These are phyloP conservation scores for Quillaja saponaria DNA, from an alignment of 306 rosid genomes.

Conservation along the genomic window DNA sequence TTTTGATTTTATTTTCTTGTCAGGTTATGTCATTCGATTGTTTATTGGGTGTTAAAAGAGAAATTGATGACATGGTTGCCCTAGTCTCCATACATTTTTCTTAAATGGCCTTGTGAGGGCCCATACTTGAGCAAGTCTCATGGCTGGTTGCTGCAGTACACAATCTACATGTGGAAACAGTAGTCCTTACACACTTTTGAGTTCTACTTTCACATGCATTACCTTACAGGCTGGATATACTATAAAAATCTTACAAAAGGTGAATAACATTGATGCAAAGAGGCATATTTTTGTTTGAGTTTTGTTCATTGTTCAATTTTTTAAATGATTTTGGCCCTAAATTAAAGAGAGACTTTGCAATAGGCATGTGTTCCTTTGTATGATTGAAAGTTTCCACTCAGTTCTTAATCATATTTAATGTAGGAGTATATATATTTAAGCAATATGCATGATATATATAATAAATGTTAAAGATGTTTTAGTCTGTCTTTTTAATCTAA, in stretches of 20 bases:
- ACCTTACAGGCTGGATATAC: constrained; percentile 28
- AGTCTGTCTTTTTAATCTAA: too few relatives aligned
- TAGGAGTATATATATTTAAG: too few relatives aligned
- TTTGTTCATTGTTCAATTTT: background rate
- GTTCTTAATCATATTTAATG: too few relatives aligned
- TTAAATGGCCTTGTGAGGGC: constrained; percentile 31
- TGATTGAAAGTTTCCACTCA: too few relatives aligned
- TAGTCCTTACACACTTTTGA: constrained; percentile 36
- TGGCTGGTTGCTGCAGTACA: constrained; percentile 21
- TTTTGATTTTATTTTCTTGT: constrained; percentile 28
- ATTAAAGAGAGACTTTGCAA: background rate
- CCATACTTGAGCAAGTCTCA: constrained; percentile 35
- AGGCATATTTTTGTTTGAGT: background rate
- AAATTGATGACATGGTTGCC: constrained; percentile 34
- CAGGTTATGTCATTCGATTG: background rate
- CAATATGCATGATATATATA: too few relatives aligned
- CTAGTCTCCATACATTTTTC: constrained; percentile 27
- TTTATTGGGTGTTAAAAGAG: constrained; percentile 12
- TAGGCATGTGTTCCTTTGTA: too few relatives aligned
- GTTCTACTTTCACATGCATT: constrained; percentile 25
- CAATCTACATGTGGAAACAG: constrained; percentile 26
- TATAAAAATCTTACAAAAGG: constrained; percentile 22
- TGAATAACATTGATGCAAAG: constrained; percentile 2
- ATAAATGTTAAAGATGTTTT: too few relatives aligned
- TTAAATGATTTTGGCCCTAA: background rate